These are phyloP conservation scores for Podaxis sp. DNA, from an alignment of 768 basidiomycete genomes.

Conservation along the genomic window DNA sequence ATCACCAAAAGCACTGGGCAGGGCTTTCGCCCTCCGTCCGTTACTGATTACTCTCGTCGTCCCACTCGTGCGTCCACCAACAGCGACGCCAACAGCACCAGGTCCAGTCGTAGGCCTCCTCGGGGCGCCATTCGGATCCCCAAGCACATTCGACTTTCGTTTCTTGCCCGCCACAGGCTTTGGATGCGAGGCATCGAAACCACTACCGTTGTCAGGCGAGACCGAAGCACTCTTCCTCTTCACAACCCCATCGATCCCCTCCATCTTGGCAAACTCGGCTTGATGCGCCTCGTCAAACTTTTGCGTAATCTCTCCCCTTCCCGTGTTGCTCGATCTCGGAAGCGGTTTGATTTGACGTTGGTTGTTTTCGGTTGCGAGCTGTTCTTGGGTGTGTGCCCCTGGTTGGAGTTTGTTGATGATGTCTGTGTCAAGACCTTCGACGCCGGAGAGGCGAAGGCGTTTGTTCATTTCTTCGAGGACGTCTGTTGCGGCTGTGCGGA, in stretches of 20 bases:
- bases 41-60: constrained; percentile 46
- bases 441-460: constrained; percentile 58
- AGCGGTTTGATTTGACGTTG: constrained; percentile 29
- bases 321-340: constrained; percentile 21
- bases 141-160: constrained; percentile 54
- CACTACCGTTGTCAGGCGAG: not conserved
- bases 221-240: constrained; percentile 24
- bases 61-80: constrained; percentile 32
- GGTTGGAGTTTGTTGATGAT: constrained; percentile 43
- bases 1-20: constrained; percentile 61
- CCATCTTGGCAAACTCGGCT: constrained; percentile 72
- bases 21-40: constrained; percentile 38
- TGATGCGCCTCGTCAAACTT: constrained; percentile 63
- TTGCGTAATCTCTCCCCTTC: constrained; percentile 29
- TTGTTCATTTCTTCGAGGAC: constrained; percentile 84
- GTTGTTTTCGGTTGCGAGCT: constrained; percentile 6
- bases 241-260: constrained; percentile 55
- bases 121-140: constrained; percentile 13
- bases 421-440: constrained; percentile 43
- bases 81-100: constrained; percentile 20
- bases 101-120: constrained; percentile 19
- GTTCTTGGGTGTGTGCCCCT: constrained; percentile 21
- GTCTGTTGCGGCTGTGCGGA: constrained; percentile 61
- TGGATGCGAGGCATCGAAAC: not conserved
- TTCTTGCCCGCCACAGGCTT: constrained; percentile 35